Percentiles rank a stretch among this genome's conserved stretches.
Conservation (phyloP, 129 eudicot genomes). For the Ambrosia artemisiifolia region DNA sequence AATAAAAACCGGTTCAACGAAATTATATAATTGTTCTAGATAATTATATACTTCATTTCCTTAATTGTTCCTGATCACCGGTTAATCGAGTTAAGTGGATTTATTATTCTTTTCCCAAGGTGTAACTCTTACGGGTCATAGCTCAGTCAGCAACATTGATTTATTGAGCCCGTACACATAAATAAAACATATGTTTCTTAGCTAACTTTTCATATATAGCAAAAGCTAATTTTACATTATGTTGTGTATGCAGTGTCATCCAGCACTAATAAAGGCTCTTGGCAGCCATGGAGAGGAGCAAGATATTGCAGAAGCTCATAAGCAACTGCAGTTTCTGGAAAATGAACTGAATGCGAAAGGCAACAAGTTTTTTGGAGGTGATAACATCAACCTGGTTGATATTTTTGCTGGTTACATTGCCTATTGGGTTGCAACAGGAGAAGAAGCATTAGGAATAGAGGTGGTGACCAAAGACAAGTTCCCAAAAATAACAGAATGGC, state of each 20-base stretch:
- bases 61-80: too few relatives aligned
- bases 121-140: too few relatives aligned
- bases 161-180: too few relatives aligned
- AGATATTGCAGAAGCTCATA: slow-evolving; percentile 18
- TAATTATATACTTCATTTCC: too few relatives aligned
- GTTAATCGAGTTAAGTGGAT: too few relatives aligned
- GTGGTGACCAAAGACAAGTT: slow-evolving; percentile 1
- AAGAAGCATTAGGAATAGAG: slow-evolving; percentile 13
- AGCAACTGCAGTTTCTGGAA: slow-evolving; percentile 27
- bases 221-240: background rate
- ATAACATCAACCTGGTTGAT: slow-evolving; percentile 25
- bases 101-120: too few relatives aligned
- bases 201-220: too few relatives aligned
- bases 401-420: slow-evolving; percentile 24
- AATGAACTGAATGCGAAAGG: slow-evolving; percentile 26
- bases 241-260: slow-evolving; percentile 18
- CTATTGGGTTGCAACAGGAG: slow-evolving; percentile 29
- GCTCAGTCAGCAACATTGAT: too few relatives aligned
- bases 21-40: too few relatives aligned
- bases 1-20: too few relatives aligned
- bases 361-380: slow-evolving; percentile 37
- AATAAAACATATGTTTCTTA: too few relatives aligned
- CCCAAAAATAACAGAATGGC: background rate
- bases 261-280: background rate
- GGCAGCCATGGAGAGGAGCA: background rate